Evolutionary conservation across 306 rosid species (phyloP).

Genomic region (Arachis stenosperma): DNA sequence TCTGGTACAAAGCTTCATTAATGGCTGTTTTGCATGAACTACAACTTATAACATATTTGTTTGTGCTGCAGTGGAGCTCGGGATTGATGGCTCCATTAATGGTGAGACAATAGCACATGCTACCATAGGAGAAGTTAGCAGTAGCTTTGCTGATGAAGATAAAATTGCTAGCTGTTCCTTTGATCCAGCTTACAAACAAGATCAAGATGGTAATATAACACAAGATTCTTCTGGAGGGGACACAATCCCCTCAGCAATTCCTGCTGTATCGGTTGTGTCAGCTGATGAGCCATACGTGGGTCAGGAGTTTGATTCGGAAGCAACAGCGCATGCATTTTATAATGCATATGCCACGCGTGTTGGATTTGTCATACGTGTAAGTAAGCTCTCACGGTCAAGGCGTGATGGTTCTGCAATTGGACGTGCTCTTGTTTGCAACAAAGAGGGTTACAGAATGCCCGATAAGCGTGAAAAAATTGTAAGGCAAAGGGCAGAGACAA

Average conservation of each 20-base stretch:
- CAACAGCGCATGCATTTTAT: constrained; percentile 93
- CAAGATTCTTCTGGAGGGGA: constrained; percentile 61
- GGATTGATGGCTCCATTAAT: constrained; percentile 58
- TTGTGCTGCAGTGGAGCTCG: constrained; percentile 85
- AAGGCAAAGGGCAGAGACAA: constrained; percentile 94
- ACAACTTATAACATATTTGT: not conserved
- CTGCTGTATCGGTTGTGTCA: constrained; percentile 51
- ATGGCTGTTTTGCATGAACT: not conserved
- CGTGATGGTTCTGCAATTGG: constrained; percentile 96
- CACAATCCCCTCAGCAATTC: constrained; percentile 56
- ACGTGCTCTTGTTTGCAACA: constrained; percentile 95
- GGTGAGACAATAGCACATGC: constrained; percentile 56
- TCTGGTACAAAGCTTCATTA: constrained; percentile 7
- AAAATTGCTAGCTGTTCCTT: constrained; percentile 63
- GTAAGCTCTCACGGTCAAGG: constrained; percentile 96
- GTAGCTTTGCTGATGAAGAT: constrained; percentile 60
- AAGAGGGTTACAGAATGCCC: constrained; percentile 97
- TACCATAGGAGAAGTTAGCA: constrained; percentile 46
- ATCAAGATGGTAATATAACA: constrained; percentile 52
- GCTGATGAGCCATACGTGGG: constrained; percentile 89
- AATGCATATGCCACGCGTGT: constrained; percentile 80
- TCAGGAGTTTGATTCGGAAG: constrained; percentile 91
- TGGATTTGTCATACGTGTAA: constrained; percentile 90
- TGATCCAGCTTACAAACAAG: constrained; percentile 63
- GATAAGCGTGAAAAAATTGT: constrained; percentile 97